phyloP scores from a whole-genome alignment of 208 protist genomes.

The Acanthamoeba culbertsoni region DNA sequence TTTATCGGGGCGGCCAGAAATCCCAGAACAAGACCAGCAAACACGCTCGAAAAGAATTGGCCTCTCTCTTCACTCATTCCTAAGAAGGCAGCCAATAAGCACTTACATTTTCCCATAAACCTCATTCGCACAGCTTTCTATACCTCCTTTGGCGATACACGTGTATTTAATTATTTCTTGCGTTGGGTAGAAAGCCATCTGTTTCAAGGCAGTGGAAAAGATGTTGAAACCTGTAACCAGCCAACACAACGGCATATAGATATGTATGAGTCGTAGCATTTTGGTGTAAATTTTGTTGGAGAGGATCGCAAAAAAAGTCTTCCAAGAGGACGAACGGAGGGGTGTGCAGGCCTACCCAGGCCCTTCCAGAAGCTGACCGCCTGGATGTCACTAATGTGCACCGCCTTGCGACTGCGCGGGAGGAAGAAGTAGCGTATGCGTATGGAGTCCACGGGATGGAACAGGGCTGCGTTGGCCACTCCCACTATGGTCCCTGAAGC shows the following conservation, averaged over 20 bases:
- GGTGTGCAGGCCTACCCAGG: not conserved
- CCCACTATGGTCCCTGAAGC: conserved; percentile 17
- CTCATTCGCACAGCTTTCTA: not conserved
- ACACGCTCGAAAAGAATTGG: conserved; percentile 41
- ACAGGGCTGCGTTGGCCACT: conserved; percentile 46
- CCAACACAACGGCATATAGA: not conserved
- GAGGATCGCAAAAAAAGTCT: not conserved
- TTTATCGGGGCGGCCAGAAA: conserved; percentile 35
- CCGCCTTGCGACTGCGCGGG: not conserved
- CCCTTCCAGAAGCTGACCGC: conserved; percentile 55
- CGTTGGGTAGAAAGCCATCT: conserved; percentile 58
- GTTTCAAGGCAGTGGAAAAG: conserved; percentile 30
- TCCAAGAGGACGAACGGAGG: too few species aligned
- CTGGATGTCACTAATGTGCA: not conserved
- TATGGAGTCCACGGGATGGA: conserved; percentile 54
- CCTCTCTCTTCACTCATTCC: not conserved
- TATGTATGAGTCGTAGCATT: not conserved
- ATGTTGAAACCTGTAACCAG: not conserved
- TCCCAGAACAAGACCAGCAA: not conserved
- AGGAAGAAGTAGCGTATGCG: conserved; percentile 62
- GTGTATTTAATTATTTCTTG: conserved; percentile 36
- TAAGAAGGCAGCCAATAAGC: not conserved
- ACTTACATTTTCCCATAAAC: not conserved
- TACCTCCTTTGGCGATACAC: conserved; percentile 6
- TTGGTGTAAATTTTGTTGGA: not conserved